Conservation (phyloP, 495 filamentous ascomycete genomes). For the Tuber microsphaerosporum region DNA sequence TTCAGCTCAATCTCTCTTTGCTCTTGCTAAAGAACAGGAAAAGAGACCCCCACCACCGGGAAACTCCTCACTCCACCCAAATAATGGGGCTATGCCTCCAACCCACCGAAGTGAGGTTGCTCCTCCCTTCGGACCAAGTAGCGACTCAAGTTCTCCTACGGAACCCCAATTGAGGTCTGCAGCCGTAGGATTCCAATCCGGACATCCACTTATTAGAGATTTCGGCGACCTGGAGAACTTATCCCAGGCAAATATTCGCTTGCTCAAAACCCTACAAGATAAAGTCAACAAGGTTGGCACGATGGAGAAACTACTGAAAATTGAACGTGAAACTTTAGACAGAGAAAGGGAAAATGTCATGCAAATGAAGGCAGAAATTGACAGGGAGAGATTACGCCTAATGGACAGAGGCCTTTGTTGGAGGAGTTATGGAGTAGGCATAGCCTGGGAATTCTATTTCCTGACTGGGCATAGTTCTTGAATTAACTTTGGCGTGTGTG, state of each 20-base stretch:
- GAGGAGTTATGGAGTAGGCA: slow-evolving; percentile 22
- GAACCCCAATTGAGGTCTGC: neutral
- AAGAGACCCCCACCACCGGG: neutral
- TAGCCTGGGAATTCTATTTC: neutral
- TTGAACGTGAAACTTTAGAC: slow-evolving; percentile 27
- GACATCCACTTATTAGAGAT: slow-evolving; percentile 31
- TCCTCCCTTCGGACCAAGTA: neutral
- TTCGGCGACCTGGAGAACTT: slow-evolving; percentile 29
- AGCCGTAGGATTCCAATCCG: slow-evolving; percentile 20
- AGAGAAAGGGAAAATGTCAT: slow-evolving; percentile 15
- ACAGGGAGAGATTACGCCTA: slow-evolving; percentile 21
- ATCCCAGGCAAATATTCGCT: slow-evolving; percentile 31
- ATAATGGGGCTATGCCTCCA: neutral
- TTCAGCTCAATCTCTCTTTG: neutral
- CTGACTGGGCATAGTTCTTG: neutral
- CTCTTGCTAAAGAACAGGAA: neutral
- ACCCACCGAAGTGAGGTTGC: neutral
- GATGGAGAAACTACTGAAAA: slow-evolving; percentile 26
- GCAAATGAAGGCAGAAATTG: slow-evolving; percentile 26
- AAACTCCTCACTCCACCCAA: neutral
- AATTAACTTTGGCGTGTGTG: neutral
- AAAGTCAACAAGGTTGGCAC: slow-evolving; percentile 37
- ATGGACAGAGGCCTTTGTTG: slow-evolving; percentile 28
- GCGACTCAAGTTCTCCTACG: neutral
- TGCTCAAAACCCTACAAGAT: slow-evolving; percentile 33